These are phyloP conservation scores for Exobasidium cylindrosporum DNA, from an alignment of 1,284 basidiomycete species.

Conservation along the genomic window DNA sequence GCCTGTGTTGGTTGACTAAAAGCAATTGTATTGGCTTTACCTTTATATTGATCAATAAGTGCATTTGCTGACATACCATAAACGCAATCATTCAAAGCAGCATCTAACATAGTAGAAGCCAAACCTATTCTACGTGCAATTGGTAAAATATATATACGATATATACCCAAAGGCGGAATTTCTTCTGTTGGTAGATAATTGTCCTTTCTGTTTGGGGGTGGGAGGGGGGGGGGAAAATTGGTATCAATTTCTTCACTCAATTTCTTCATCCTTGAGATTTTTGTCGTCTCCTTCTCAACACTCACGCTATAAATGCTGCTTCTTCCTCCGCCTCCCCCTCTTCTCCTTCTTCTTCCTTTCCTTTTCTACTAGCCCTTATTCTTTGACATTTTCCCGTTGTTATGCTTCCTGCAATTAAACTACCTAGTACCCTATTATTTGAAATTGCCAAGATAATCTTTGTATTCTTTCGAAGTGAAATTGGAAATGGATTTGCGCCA, in stretches of 20 bases:
- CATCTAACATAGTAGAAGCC: slow-evolving; percentile 32
- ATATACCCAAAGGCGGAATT: slow-evolving; percentile 37
- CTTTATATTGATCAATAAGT: slow-evolving; percentile 22
- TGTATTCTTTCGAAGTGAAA: not conserved
- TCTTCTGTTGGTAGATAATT: not conserved
- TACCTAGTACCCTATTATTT: not conserved
- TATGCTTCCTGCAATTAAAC: not conserved
- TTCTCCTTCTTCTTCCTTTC: not conserved
- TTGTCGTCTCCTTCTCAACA: not conserved
- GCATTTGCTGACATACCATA: slow-evolving; percentile 29
- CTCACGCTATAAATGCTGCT: not conserved
- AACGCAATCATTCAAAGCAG: slow-evolving; percentile 34
- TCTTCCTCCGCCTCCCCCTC: not conserved
- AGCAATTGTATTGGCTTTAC: slow-evolving; percentile 29
- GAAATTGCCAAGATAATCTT: slow-evolving; percentile 33
- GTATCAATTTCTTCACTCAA: too few species aligned
- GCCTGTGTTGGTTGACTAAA: slow-evolving; percentile 50
- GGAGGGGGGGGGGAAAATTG: too few species aligned
- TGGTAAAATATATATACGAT: slow-evolving; percentile 42
- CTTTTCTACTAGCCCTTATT: not conserved
- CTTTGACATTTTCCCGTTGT: not conserved
- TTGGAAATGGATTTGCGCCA: slow-evolving; percentile 24
- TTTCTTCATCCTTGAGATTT: too few species aligned
- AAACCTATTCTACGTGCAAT: slow-evolving; percentile 32
- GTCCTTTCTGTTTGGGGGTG: not conserved